Conservation (phyloP, 306 rosid species). For the cucumber (Cucumis sativus) region Cucumber_9930_V3 NC_026660.2:11553001-11553500, state of each 20-base stretch:
- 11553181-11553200: conserved; percentile 57
- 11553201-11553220: conserved; percentile 70
- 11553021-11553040: not conserved
- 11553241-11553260: conserved; percentile 78
- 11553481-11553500: not conserved
- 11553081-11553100: not conserved
- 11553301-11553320: not conserved
- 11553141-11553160: conserved; percentile 49
- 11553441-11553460: not conserved
- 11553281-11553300: not conserved
- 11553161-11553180: conserved; percentile 54
- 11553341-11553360: not conserved
- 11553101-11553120: not conserved
- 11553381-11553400: not conserved
- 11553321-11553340: not conserved
- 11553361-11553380: not conserved
- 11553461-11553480: not conserved
- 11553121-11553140: conserved; percentile 81
- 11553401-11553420: not conserved
- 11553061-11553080: not conserved
- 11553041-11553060: not conserved
- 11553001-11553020: conserved; percentile 34
- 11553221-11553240: conserved; percentile 95
- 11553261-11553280: conserved; percentile 25
- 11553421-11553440: not conserved